Base-by-base conservation (phyloP, 352 stramenopile genomes). In the Hyaloperonospora brassicae region DNA sequence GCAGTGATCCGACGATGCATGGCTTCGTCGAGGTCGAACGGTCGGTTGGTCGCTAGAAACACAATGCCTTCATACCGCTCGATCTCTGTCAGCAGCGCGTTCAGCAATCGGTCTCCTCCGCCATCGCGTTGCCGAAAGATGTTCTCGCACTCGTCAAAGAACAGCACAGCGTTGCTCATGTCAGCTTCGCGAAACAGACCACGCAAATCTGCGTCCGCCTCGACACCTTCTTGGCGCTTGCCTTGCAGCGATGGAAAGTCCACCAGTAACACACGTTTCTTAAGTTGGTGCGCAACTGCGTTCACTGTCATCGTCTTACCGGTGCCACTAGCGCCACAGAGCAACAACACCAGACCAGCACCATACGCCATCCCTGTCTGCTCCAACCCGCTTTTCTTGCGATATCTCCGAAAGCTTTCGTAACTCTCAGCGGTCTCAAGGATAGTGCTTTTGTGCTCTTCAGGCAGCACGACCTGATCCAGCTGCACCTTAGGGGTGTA, bases 241-340 rank as follows among this genome's bases (percentile, higher is more conserved):
- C 82, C 82, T 52, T 90, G 82, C 25, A 95, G 60, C 8, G 81
- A 93, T 6, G 80, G 79, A 50, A 95, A 95, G 49, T 95, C 85
- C 40, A 93, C 81, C n/a, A 93, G 64, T 36, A 95, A 66, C 47
- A 95, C 83, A 51, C 83, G 81, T 59, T 95, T 95, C 51, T 87
- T 79, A 21, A 95, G 53, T 38, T 92, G 80, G 43, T 91, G 64
- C 14, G 84, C 86, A 1, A 95, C 82, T 31, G 83, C 86, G 47
- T 94, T 93, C 27, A 93, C 86, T 0, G 84, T 94, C 86, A 95
- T 95, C 11, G 86, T 95, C 71, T 95, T 95, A 52, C 86, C 86
- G n/a, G 84, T 94, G 38, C 86, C 86, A 41, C 79, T 90, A 12
- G 81, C 83, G 5, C 85, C 82, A 36, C 81, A 92, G 13, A 95